Base-by-base conservation (phyloP, 345 rosid species). In the Eucalyptus pauciflora region DNA sequence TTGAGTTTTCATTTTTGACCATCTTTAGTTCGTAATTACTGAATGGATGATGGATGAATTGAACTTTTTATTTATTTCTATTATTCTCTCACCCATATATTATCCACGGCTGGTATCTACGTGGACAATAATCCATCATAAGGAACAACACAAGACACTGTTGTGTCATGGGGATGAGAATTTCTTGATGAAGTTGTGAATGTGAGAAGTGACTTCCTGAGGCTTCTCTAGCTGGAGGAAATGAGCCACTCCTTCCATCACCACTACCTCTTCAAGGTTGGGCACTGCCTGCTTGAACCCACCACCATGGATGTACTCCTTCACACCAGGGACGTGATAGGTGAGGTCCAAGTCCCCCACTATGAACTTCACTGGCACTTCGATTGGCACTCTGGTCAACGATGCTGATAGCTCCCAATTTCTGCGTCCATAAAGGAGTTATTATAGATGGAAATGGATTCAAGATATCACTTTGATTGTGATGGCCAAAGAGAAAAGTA, bases 241-340 rank as follows among this genome's bases (percentile, higher is more conserved):
- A 69, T 92, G 92, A 41, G 86, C 91, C 9, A 18, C 92, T 62
- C 91, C 92, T 90, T 90, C 92, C 91, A 92, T 43, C 67, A 92
- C 92, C 50, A 90, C 91, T 9, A 90, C 45, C 18, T 90, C 92
- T 67, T 92, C 89, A 50, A 92, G 29, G 2, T 80, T 51, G 12
- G 93, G 93, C 85, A 88, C 91, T 27, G 33, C 29, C 7, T 83
- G 46, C 64, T 86, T 90, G 79, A 92, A 88, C 46, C n/a, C 91
- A 45, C 80, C 80, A 1, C 79, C n/a, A n/a, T 91, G 81, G 20
- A 92, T 80, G 58, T n/a, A 83, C 45, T 90, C 91, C 88, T 92
- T 90, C 31, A 80, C 22, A 20, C 90, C 89, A 5, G 93, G 92
- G 7, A 88, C 79, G 10, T 90, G 89, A 76, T 90, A 90, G 13